Evolutionary conservation across 2,329 filamentous ascomycete species (phyloP).

Genomic region (Sarocladium brachiariae): DNA sequence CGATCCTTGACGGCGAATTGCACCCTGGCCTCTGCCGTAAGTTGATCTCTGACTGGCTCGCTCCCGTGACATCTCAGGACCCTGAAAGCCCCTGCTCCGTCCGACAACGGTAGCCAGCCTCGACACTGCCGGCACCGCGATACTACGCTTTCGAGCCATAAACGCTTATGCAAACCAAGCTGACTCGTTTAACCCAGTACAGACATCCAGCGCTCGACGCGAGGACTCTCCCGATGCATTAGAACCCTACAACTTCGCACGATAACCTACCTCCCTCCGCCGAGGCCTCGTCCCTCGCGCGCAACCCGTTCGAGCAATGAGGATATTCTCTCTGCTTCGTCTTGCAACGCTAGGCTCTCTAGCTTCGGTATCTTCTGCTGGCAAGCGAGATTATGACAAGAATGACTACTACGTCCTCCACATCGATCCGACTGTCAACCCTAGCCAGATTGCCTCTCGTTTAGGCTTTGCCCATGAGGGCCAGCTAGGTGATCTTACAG

Average conservation of each 20-base stretch:
- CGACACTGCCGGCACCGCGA: no score
- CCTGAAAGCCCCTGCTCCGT: no score
- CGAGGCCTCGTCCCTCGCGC: constrained; percentile 5
- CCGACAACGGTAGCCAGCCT: no score
- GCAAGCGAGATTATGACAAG: constrained; percentile 62
- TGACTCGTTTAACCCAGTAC: not conserved
- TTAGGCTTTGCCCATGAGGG: constrained; percentile 79
- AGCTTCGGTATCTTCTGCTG: constrained; percentile 41
- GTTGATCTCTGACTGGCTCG: no score
- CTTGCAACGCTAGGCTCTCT: constrained; percentile 44
- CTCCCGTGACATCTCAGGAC: not conserved
- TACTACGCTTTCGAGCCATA: no score
- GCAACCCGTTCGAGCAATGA: constrained; percentile 32
- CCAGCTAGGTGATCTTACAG: constrained; percentile 65
- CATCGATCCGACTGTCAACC: constrained; percentile 59
- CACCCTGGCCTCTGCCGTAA: not conserved
- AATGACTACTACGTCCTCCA: constrained; percentile 94
- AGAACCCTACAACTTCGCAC: not conserved
- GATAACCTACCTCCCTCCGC: not conserved
- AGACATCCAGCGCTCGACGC: not conserved
- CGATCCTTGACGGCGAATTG: not conserved
- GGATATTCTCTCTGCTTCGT: constrained; percentile 44
- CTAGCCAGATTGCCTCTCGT: constrained; percentile 60
- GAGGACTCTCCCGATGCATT: constrained; percentile 5
- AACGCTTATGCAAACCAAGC: no score